Evolutionary conservation across 1,284 basidiomycete species (phyloP), one percentile per base, ranked within the genome.

Genomic region (Puccinia coronata): DNA sequence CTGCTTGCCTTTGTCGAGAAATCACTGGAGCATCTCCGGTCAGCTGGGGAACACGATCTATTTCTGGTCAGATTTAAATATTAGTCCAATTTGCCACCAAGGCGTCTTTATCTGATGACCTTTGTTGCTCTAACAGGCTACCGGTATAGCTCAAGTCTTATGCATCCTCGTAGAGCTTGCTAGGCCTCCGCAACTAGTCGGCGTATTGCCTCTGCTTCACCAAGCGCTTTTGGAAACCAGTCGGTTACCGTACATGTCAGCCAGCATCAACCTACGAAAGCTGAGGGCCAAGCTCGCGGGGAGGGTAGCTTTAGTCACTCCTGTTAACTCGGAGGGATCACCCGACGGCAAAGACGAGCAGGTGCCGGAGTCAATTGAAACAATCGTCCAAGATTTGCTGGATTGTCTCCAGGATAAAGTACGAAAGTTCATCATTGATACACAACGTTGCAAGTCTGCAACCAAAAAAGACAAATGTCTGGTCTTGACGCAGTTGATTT

Each of bases 381-480:
- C 86, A 0, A 89, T 91, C 47, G 87, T 98, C 20, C 91, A 93
- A 82, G 89, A 91, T 51, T 87, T 98, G 1, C 91, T 98, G 84
- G 88, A 88, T 41, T 88, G 89, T 16, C 87, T 98, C 28, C 92
- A 94, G 84, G 94, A 98, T 86, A 93, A 91, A 86, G 95, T 95
- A 83, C 59, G 85, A 20, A 25, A 28, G 49, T 81, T 78, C 31
- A 65, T 70, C 12, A 71, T 61, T 31, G 23, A 55, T 23, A 39
- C 51, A 16, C 49, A 59, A 14, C 76, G 31, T 47, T 75, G 78
- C 77, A 57, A 8, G 28, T 57, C 23, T 57, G 6, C 51, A 11
- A 53, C n/a, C n/a, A n/a, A n/a, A n/a, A n/a, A n/a, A 53, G 23
- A 53, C 23, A 16, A 23, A 20, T 47, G n/a, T n/a, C 34, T 31